Conservation (phyloP, 2,329 filamentous ascomycete species). For the Sordariomycetes sp. region DNA sequence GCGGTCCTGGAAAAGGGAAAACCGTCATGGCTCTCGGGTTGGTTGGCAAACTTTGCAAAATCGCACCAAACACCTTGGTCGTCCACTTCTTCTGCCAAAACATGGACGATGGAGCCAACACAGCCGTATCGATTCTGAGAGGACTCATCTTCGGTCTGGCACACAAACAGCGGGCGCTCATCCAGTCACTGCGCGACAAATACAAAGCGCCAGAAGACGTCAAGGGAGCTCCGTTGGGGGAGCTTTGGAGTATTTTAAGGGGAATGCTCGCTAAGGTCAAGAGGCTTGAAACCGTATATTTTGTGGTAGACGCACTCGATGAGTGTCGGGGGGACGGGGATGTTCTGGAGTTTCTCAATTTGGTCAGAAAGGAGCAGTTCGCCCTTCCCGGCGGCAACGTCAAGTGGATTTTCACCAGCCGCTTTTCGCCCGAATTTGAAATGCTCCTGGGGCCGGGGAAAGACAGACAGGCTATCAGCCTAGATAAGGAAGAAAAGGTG, state of each 20-base stretch:
- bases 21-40: neutral
- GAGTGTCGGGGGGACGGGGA: neutral
- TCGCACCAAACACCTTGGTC: neutral
- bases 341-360: neutral
- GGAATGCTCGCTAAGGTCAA: neutral
- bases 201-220: neutral
- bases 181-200: neutral
- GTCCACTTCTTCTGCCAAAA: neutral
- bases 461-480: neutral
- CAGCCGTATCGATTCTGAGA: neutral
- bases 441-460: neutral
- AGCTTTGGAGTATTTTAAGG: neutral
- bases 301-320: neutral
- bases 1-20: neutral
- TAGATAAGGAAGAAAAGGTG: neutral
- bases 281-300: neutral
- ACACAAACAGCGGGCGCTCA: neutral
- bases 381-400: neutral
- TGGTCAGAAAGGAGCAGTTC: neutral
- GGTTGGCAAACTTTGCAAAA: neutral
- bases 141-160: neutral
- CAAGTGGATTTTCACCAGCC: neutral
- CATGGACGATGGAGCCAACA: neutral
- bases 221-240: neutral
- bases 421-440: neutral